phyloP scores from a whole-genome alignment of 164 flowering plant genomes.

The Liquidambar formosana region DNA sequence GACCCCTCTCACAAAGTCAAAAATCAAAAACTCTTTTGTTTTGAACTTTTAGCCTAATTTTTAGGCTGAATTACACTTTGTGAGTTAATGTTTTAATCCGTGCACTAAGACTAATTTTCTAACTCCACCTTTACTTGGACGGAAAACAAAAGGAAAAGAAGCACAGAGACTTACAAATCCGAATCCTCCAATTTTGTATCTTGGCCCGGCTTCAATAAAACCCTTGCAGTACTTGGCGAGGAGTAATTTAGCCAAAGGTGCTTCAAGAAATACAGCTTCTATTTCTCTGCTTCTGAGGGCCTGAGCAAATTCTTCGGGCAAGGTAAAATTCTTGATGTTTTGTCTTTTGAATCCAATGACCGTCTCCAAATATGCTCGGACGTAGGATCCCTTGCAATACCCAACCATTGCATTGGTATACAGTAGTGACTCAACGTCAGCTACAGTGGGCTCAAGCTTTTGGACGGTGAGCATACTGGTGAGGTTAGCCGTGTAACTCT shows the following conservation, averaged over 20 bases:
- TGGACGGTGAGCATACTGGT: conserved; percentile 27
- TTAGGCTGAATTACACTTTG: no score
- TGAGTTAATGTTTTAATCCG: no score
- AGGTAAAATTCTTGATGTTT: conserved; percentile 16
- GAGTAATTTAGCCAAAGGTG: conserved; percentile 26
- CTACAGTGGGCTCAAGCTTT: conserved; percentile 15
- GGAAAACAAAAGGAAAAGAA: no score
- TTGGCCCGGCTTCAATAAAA: conserved; percentile 24
- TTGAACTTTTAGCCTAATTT: no score
- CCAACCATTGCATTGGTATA: conserved; percentile 27
- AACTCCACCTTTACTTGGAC: no score
- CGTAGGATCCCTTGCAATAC: conserved; percentile 16
- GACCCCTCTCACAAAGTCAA: no score
- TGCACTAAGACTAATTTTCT: no score
- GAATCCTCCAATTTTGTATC: conserved; percentile 43
- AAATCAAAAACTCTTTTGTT: no score
- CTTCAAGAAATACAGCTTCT: conserved; percentile 32
- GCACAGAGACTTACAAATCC: conserved; percentile 49
- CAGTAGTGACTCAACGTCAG: conserved; percentile 14
- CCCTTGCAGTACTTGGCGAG: conserved; percentile 36
- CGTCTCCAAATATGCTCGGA: conserved; percentile 24
- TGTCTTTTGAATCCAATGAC: conserved; percentile 13
- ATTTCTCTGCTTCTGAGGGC: conserved; percentile 24
- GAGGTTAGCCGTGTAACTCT: conserved; percentile 37
- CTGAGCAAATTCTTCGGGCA: conserved; percentile 11